Percentiles rank a stretch among this genome's conserved stretches.
Evolutionary conservation across 139 green algal genomes (phyloP).

Genomic region (Picochlorum costavermella): DNA sequence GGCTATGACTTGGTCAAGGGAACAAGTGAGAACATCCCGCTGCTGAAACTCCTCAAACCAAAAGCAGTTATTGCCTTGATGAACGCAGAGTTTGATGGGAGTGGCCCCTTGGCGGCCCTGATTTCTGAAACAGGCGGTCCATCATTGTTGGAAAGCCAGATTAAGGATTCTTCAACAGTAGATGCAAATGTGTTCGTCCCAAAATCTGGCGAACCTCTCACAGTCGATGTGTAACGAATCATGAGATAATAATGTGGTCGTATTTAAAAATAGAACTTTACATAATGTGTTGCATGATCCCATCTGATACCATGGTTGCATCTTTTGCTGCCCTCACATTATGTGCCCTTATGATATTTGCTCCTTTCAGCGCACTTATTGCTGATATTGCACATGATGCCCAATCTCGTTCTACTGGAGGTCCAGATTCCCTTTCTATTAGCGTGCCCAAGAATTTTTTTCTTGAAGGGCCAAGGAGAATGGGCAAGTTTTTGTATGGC

Average conservation of each 20-base stretch:
- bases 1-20: slow-evolving; percentile 54
- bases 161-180: not conserved
- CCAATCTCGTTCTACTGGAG: slow-evolving; percentile 35
- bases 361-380: slow-evolving; percentile 39
- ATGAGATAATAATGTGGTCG: not conserved
- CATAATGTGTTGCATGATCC: slow-evolving; percentile 16
- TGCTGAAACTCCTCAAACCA: slow-evolving; percentile 40
- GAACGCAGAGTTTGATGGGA: slow-evolving; percentile 52
- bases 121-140: slow-evolving; percentile 15
- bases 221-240: not conserved
- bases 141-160: slow-evolving; percentile 6
- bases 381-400: slow-evolving; percentile 41
- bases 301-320: slow-evolving; percentile 61
- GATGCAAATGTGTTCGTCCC: not conserved
- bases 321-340: slow-evolving; percentile 54
- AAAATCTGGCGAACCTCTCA: too few species aligned
- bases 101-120: slow-evolving; percentile 14
- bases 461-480: slow-evolving; percentile 68
- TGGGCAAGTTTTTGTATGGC: slow-evolving; percentile 37
- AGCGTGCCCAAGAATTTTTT: slow-evolving; percentile 75
- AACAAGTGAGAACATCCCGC: slow-evolving; percentile 35
- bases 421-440: slow-evolving; percentile 27
- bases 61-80: slow-evolving; percentile 45
- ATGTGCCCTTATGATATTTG: slow-evolving; percentile 77
- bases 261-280: too few species aligned